Conservation (phyloP, 2,329 filamentous ascomycete species). For the Zasmidium citrigriseum region DNA sequence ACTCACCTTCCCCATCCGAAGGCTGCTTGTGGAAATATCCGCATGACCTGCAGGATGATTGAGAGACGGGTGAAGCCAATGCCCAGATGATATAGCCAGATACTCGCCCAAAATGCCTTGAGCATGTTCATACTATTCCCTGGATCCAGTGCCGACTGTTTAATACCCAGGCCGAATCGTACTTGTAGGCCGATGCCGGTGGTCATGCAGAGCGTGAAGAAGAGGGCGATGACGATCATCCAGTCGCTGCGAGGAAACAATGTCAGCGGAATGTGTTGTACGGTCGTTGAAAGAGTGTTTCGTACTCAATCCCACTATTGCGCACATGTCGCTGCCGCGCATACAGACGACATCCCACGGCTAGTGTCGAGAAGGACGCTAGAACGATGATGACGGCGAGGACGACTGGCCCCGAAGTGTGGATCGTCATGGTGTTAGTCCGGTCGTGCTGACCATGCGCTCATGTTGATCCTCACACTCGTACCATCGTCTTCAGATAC, state of each 20-base stretch:
- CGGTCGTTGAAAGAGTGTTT: neutral
- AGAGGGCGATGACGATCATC: conserved; percentile 1
- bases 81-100: conserved; percentile 9
- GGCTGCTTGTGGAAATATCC: conserved; percentile 8
- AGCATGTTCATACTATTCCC: neutral
- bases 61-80: conserved; percentile 8
- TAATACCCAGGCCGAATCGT: conserved; percentile 3
- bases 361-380: conserved; percentile 1
- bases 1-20: conserved; percentile 1
- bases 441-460: neutral
- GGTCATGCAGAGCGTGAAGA: conserved; percentile 6
- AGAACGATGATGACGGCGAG: conserved; percentile 1
- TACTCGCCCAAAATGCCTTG: conserved; percentile 2
- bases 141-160: neutral
- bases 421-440: neutral
- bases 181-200: conserved; percentile 3
- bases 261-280: neutral
- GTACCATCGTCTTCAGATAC: no score
- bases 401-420: conserved; percentile 1
- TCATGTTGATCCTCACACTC: no score
- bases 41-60: conserved; percentile 9
- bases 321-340: conserved; percentile 1
- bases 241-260: conserved; percentile 4
- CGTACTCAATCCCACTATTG: conserved; percentile 7
- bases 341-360: conserved; percentile 5